phyloP scores from a whole-genome alignment of 108 stramenopile species.

The Parietichytrium sp. region DNA sequence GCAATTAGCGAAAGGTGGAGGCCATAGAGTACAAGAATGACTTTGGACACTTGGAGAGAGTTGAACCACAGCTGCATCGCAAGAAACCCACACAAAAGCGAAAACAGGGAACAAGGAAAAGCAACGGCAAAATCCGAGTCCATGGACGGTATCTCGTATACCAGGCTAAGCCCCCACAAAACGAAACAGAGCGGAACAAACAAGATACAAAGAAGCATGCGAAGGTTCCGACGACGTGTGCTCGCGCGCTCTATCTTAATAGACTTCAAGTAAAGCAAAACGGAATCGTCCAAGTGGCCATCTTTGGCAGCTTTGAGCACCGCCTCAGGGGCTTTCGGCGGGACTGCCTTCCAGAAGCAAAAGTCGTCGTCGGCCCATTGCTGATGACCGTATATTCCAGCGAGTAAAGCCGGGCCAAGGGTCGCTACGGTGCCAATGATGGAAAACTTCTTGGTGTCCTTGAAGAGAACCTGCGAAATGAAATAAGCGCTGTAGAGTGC shows the following conservation, averaged over 20 bases:
- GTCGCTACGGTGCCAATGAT: constrained; percentile 4
- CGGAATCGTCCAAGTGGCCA: too few species aligned
- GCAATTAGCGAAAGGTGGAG: neutral
- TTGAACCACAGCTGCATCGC: constrained; percentile 27
- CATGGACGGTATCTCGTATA: neutral
- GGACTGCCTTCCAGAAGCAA: neutral
- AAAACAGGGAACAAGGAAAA: neutral
- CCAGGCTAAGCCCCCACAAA: neutral
- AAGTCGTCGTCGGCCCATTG: constrained; percentile 21
- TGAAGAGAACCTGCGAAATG: neutral
- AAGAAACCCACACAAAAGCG: neutral
- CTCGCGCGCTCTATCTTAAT: neutral
- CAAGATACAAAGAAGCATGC: neutral
- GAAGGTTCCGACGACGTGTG: neutral
- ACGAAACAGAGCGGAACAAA: neutral
- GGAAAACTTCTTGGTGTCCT: neutral
- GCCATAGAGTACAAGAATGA: neutral
- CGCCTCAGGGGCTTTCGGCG: neutral
- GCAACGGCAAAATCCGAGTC: constrained; percentile 17
- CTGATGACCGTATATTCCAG: neutral
- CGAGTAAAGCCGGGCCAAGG: neutral
- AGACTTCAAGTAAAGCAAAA: neutral
- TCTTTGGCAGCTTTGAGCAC: neutral
- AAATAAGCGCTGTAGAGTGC: constrained; percentile 27
- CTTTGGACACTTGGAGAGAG: neutral